These are phyloP conservation scores for Pogostemon cablin DNA, from an alignment of 257 asterid species.

Conservation along the genomic window DNA sequence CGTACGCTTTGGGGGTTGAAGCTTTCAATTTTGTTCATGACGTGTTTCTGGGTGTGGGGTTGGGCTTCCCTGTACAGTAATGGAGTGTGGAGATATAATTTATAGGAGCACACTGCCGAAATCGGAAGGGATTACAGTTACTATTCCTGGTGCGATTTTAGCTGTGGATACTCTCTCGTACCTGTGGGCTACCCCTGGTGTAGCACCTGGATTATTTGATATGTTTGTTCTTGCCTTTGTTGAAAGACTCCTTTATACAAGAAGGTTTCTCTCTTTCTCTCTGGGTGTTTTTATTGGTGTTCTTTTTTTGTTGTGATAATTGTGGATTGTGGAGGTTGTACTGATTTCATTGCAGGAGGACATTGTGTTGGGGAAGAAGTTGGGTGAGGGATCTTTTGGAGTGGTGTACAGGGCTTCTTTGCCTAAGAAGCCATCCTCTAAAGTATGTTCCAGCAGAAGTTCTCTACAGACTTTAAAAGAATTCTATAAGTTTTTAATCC, in stretches of 20 bases:
- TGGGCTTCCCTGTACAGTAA: slow-evolving; percentile 95
- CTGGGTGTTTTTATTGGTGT: background rate
- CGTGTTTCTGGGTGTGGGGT: slow-evolving; percentile 89
- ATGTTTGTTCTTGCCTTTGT: slow-evolving; percentile 95
- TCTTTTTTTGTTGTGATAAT: background rate
- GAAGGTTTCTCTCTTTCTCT: slow-evolving; percentile 51
- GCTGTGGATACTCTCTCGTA: slow-evolving; percentile 86
- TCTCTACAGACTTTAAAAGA: background rate
- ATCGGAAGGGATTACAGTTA: slow-evolving; percentile 63
- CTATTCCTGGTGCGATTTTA: slow-evolving; percentile 85
- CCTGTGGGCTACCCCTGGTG: slow-evolving; percentile 99
- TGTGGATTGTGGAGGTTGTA: slow-evolving; percentile 25
- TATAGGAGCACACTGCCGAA: slow-evolving; percentile 91
- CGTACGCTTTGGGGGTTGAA: slow-evolving; percentile 57
- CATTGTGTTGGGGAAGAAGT: slow-evolving; percentile 87
- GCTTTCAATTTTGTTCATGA: slow-evolving; percentile 51
- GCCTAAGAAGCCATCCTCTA: slow-evolving; percentile 59
- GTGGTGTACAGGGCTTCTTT: slow-evolving; percentile 74
- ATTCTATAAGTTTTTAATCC: background rate
- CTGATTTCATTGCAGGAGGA: slow-evolving; percentile 65
- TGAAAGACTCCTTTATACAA: slow-evolving; percentile 72
- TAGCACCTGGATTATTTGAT: slow-evolving; percentile 97
- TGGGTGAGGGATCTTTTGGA: slow-evolving; percentile 95
- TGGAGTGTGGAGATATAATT: slow-evolving; percentile 95
- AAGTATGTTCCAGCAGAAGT: slow-evolving; percentile 46